Evolutionary conservation across 371 early-diverging fungal species (phyloP), one percentile per base, ranked within the genome.

Genomic region (Syncephalastrum contaminatum): DNA sequence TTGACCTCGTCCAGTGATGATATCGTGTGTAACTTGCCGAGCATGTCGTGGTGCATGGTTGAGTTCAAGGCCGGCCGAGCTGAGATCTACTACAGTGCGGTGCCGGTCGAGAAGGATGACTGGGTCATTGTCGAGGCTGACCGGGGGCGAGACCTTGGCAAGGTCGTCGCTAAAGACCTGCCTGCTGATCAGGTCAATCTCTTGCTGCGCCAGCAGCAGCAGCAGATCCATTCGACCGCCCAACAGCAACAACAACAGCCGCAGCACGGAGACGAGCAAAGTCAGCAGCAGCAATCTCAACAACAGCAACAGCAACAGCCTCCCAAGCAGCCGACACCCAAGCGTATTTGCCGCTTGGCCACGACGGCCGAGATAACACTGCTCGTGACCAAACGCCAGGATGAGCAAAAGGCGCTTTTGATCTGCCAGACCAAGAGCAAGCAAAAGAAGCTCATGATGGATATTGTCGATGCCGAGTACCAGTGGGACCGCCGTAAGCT

Each of bases 401-500:
- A 98, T 62, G 97, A 98, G 65, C 84, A 86, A 49, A 93, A 89
- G 76, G 94, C 98, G 3, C 73, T 93, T 71, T 67, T 74, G 13
- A 79, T 93, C 21, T 96, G 96, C 64, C 95, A 93, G 63, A 67
- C 79, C 36, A 94, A 92, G 68, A 93, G 92, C 52, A 78, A 86
- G 45, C 89, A 91, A 59, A 86, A 86, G 69, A 85, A 86, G 59
- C 73, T 96, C 48, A 87, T 89, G n/a, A 96, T 96, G 96, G 86
- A 92, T 54, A 86, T 96, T 24, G 90, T 92, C 2, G 94, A 94
- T 60, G 96, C 95, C 12, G 96, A 96, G 73, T 96, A 90, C 63
- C 96, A 96, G 71, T 95, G 95, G 91, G 96, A 96, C 70, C 86
- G 95, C 16, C 88, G 92, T 64, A 95, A 94, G 80, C 78, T 96